phyloP scores from a whole-genome alignment of 2,329 filamentous ascomycete genomes.

The Hypoxylon rubiginosum region DNA sequence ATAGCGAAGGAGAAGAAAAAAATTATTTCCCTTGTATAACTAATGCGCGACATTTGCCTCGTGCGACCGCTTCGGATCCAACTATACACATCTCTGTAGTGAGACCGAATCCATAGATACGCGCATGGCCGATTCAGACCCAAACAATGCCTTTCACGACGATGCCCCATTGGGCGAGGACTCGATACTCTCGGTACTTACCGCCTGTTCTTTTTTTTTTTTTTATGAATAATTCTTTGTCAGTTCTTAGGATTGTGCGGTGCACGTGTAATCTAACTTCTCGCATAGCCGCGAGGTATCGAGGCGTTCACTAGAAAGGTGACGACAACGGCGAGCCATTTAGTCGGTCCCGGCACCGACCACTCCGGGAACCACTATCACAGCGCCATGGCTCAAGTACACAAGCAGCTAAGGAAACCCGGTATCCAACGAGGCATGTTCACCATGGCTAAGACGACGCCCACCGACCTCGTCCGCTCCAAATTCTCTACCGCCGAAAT shows the following conservation, averaged over 20 bases:
- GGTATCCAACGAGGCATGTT: conserved; percentile 90
- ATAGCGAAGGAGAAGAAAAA: conserved; percentile 36
- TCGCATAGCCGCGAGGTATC: conserved; percentile 80
- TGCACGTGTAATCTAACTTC: conserved; percentile 33
- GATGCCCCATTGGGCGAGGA: conserved; percentile 53
- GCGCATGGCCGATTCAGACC: conserved; percentile 54
- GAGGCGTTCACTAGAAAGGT: conserved; percentile 96
- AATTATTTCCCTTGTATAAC: conserved; percentile 24
- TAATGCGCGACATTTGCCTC: conserved; percentile 36
- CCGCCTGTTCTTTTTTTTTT: conserved; percentile 19
- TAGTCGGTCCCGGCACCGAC: conserved; percentile 79
- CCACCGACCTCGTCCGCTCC: conserved; percentile 93
- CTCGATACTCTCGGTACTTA: conserved; percentile 52
- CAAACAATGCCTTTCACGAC: conserved; percentile 52
- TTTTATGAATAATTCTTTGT: too few species aligned
- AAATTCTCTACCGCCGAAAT: conserved; percentile 93
- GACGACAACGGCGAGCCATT: conserved; percentile 89
- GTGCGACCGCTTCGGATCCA: conserved; percentile 34
- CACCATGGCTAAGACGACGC: conserved; percentile 88
- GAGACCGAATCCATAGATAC: conserved; percentile 35
- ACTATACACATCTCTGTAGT: conserved; percentile 26
- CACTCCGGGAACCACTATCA: conserved; percentile 78
- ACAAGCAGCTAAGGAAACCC: conserved; percentile 88
- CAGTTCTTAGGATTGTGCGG: conserved; percentile 14
- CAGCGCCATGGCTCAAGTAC: conserved; percentile 87